Evolutionary conservation across 345 rosid species (phyloP).

Genomic region (Brassica rapa): DNA sequence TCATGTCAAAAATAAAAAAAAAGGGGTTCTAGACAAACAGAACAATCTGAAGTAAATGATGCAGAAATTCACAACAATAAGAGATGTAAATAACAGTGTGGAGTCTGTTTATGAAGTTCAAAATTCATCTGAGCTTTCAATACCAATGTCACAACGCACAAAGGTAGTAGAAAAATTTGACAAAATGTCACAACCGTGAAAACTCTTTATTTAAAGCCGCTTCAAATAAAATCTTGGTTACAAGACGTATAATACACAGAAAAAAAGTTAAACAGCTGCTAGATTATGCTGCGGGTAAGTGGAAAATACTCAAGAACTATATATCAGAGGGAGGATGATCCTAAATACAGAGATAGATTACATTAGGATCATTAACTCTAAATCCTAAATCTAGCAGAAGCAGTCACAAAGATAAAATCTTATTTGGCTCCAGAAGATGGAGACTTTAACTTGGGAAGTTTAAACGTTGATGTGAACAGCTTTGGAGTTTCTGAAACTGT

Average conservation of each 20-base stretch:
- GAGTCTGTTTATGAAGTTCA: background rate
- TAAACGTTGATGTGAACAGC: conserved; percentile 69
- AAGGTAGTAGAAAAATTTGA: background rate
- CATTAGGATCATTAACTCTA: background rate
- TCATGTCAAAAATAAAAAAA: conserved; percentile 28
- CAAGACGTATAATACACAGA: conserved; percentile 18
- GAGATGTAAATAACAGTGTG: background rate
- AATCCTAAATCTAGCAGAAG: conserved; percentile 3
- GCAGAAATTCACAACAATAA: background rate
- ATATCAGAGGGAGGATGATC: background rate
- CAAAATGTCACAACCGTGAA: background rate
- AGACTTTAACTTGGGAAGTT: conserved; percentile 78
- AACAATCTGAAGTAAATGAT: background rate
- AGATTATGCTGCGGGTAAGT: background rate
- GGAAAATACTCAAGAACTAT: background rate
- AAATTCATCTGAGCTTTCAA: conserved; percentile 1
- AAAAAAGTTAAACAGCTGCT: background rate
- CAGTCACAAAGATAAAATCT: background rate
- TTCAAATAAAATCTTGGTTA: conserved; percentile 13
- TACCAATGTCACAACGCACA: background rate
- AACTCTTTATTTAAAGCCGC: conserved; percentile 2
- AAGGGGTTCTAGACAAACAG: background rate
- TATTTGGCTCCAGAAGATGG: conserved; percentile 38
- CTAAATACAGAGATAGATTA: conserved; percentile 28
- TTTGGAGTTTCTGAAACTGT: conserved; percentile 58